These are phyloP conservation scores for Lasiodiplodia gonubiensis DNA, from an alignment of 2,329 filamentous ascomycete species.

Conservation along the genomic window DNA sequence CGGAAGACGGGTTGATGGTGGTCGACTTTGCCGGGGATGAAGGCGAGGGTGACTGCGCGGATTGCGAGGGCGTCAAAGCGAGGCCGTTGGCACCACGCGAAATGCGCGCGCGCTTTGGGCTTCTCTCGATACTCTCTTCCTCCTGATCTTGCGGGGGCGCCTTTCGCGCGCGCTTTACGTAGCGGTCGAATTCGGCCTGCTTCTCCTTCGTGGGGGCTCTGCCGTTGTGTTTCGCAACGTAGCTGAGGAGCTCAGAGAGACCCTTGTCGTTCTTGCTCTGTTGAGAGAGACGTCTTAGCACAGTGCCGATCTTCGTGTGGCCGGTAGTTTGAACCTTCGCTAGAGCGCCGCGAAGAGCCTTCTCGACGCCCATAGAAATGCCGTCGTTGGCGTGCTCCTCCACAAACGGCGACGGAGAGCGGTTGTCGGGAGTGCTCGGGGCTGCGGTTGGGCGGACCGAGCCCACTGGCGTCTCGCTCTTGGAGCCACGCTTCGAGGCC, in stretches of 20 bases:
- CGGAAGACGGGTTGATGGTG: constrained; percentile 9
- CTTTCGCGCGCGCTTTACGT: constrained; percentile 41
- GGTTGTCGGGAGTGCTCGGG: constrained; percentile 24
- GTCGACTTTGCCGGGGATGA: constrained; percentile 12
- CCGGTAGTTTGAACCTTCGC: constrained; percentile 21
- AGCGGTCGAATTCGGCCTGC: constrained; percentile 48
- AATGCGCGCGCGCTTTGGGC: constrained; percentile 23
- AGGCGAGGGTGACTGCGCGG: constrained; percentile 15
- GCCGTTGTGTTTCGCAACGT: constrained; percentile 45
- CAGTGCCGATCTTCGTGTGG: constrained; percentile 14
- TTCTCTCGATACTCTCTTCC: constrained; percentile 16
- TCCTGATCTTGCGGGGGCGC: background rate
- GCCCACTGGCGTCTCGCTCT: constrained; percentile 25
- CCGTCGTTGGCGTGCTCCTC: constrained; percentile 5
- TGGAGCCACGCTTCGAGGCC: constrained; percentile 10
- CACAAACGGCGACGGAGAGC: background rate
- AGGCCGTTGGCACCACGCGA: constrained; percentile 19
- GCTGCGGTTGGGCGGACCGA: constrained; percentile 11
- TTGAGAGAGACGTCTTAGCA: constrained; percentile 43
- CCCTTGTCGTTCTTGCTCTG: constrained; percentile 46
- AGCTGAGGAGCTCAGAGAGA: constrained; percentile 49
- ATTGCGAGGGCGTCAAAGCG: constrained; percentile 24
- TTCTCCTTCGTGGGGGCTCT: constrained; percentile 48
- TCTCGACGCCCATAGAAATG: constrained; percentile 13
- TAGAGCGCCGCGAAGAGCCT: constrained; percentile 19